Conservation (phyloP, 2,329 filamentous ascomycete species). For the Sporothrix curviconia region DNA sequence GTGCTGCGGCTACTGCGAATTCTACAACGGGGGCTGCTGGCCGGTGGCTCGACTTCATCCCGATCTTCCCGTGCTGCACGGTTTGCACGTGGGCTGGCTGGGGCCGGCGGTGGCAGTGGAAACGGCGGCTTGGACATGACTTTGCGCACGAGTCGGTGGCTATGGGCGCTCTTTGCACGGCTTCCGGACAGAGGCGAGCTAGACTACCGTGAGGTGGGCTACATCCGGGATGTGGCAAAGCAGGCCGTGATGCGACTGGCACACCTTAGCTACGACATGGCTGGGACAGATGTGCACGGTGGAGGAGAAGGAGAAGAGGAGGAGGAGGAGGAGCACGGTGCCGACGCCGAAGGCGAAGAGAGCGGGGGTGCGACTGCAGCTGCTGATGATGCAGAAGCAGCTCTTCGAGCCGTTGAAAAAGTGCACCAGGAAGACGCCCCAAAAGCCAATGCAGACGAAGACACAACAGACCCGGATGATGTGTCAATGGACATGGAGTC, state of each 20-base stretch:
- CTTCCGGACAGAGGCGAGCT: constrained; percentile 70
- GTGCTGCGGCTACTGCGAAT: constrained; percentile 62
- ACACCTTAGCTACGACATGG: constrained; percentile 47
- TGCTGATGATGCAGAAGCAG: neutral
- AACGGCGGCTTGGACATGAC: constrained; percentile 51
- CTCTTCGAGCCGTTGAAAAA: too few relatives aligned
- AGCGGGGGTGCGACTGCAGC: constrained; percentile 23
- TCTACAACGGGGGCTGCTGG: constrained; percentile 57
- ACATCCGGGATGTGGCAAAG: constrained; percentile 73
- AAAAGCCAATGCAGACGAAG: neutral
- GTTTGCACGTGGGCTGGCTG: constrained; percentile 8
- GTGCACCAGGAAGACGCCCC: too few relatives aligned
- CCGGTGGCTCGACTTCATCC: constrained; percentile 29
- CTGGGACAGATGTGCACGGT: constrained; percentile 16
- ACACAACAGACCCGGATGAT: constrained; percentile 1
- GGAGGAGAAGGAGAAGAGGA: constrained; percentile 36
- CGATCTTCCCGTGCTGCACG: constrained; percentile 17
- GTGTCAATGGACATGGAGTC: constrained; percentile 18
- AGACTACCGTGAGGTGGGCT: constrained; percentile 66
- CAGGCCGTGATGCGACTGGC: constrained; percentile 58
- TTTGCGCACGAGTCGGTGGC: constrained; percentile 69
- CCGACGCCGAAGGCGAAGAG: constrained; percentile 32
- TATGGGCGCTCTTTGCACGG: constrained; percentile 74
- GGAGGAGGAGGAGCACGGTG: constrained; percentile 36
- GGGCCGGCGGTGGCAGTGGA: neutral